Percentiles rank a stretch among this genome's conserved stretches.
Conservation (phyloP, 768 basidiomycete species). For the Suillus spraguei region DNA sequence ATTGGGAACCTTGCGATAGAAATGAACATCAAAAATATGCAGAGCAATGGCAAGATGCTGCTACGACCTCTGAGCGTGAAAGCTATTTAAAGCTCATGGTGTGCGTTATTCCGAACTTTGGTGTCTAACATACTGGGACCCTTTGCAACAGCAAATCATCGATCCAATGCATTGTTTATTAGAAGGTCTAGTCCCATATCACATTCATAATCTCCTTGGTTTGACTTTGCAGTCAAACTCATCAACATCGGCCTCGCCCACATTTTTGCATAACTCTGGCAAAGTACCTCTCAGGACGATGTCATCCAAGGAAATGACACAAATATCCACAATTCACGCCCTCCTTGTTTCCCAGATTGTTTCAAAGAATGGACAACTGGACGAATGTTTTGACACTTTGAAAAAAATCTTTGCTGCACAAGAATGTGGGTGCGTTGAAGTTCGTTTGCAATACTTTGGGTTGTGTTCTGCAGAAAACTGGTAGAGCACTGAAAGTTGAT, state of each 20-base stretch:
- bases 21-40: slow-evolving; percentile 13
- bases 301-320: not conserved
- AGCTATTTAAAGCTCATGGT: slow-evolving; percentile 16
- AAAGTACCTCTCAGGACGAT: not conserved
- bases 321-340: not conserved
- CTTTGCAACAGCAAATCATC: slow-evolving; percentile 12
- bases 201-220: not conserved
- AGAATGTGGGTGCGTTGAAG: slow-evolving; percentile 10
- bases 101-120: slow-evolving; percentile 20
- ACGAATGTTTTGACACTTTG: slow-evolving; percentile 7
- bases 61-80: slow-evolving; percentile 5
- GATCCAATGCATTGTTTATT: slow-evolving; percentile 23
- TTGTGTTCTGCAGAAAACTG: slow-evolving; percentile 9
- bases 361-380: not conserved
- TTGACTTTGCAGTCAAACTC: not conserved
- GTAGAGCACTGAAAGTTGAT: slow-evolving; percentile 9
- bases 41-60: slow-evolving; percentile 15
- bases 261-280: not conserved
- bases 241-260: not conserved
- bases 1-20: slow-evolving; percentile 18
- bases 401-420: slow-evolving; percentile 6
- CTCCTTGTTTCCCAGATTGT: not conserved
- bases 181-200: not conserved
- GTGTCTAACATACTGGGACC: slow-evolving; percentile 25
- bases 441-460: slow-evolving; percentile 3